A percentile compares a stretch with the other conserved stretches of the same genome.
Conservation (phyloP, 2,329 filamentous ascomycete species). For the Colletotrichum ledebouriae region DNA sequence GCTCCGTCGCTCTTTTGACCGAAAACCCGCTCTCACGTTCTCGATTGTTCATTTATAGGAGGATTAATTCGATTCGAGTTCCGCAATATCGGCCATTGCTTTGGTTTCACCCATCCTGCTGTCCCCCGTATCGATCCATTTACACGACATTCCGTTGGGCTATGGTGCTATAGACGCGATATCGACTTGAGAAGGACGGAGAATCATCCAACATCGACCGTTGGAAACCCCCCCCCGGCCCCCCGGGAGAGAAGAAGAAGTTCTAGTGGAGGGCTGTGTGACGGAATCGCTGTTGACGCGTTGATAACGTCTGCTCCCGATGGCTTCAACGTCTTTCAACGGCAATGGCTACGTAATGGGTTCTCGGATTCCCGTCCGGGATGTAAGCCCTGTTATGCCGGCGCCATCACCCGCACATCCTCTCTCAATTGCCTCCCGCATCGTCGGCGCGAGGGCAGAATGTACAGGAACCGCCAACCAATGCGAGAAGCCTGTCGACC, state of each 20-base stretch:
- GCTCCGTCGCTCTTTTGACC: conserved; percentile 30
- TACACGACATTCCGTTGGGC: conserved; percentile 24
- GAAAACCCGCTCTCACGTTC: conserved; percentile 5
- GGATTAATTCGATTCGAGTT: conserved; percentile 13
- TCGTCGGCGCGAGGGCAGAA: conserved; percentile 40
- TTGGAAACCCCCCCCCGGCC: neutral
- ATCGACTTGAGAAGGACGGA: conserved; percentile 35
- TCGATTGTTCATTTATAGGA: neutral
- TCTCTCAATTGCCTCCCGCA: conserved; percentile 42
- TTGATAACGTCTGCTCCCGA: conserved; percentile 11
- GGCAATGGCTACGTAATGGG: conserved; percentile 46
- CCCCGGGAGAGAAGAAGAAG: conserved; percentile 14
- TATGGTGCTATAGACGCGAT: conserved; percentile 32
- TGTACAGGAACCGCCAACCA: conserved; percentile 51
- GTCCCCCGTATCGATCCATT: conserved; percentile 10
- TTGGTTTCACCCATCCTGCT: conserved; percentile 3
- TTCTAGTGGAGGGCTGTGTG: conserved; percentile 18
- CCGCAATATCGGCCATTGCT: conserved; percentile 18
- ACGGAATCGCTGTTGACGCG: neutral
- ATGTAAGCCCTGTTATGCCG: conserved; percentile 34
- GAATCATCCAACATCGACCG: conserved; percentile 13
- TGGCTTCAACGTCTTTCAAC: conserved; percentile 40
- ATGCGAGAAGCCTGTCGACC: conserved; percentile 72
- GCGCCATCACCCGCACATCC: conserved; percentile 13
- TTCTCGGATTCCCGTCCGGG: conserved; percentile 46